Evolutionary conservation across 495 filamentous ascomycete genomes (phyloP).

Genomic region (Penicillium cataractarum): DNA sequence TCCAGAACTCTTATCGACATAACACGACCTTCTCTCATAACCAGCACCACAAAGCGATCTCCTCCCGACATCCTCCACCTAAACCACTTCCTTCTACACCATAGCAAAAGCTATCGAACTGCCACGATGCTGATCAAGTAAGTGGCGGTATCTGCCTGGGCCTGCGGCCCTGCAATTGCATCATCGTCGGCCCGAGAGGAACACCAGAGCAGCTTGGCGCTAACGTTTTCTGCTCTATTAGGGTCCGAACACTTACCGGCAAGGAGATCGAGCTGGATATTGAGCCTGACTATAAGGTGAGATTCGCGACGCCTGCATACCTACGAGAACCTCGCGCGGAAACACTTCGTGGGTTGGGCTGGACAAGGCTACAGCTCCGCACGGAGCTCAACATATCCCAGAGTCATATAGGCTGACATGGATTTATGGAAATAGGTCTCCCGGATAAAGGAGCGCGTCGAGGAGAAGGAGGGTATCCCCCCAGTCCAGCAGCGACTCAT

Average conservation of each 20-base stretch:
- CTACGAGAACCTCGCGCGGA: not conserved
- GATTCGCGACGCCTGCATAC: not conserved
- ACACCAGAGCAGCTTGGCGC: constrained; percentile 11
- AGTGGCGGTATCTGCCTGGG: constrained; percentile 15
- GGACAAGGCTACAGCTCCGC: not conserved
- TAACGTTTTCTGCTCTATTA: constrained; percentile 39
- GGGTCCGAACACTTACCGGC: constrained; percentile 95
- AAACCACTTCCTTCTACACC: not conserved
- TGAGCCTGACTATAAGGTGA: constrained; percentile 88
- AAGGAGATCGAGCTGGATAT: constrained; percentile 99
- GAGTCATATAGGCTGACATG: not conserved
- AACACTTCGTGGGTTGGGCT: not conserved
- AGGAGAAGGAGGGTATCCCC: constrained; percentile 98
- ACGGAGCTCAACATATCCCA: not conserved
- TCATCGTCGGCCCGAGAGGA: constrained; percentile 21
- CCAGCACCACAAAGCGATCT: not conserved
- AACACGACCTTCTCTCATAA: constrained; percentile 7
- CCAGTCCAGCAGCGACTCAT: constrained; percentile 97
- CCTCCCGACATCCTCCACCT: not conserved
- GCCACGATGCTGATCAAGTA: constrained; percentile 56
- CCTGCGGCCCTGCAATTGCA: constrained; percentile 22
- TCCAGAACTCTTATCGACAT: constrained; percentile 21
- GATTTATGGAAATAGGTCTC: constrained; percentile 62
- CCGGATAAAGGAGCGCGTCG: constrained; percentile 96
- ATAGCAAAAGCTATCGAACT: not conserved